Evolutionary conservation across 179 eudicot species (phyloP), one percentile per base, ranked within the genome.

Genomic region (Silene vulgaris): DNA sequence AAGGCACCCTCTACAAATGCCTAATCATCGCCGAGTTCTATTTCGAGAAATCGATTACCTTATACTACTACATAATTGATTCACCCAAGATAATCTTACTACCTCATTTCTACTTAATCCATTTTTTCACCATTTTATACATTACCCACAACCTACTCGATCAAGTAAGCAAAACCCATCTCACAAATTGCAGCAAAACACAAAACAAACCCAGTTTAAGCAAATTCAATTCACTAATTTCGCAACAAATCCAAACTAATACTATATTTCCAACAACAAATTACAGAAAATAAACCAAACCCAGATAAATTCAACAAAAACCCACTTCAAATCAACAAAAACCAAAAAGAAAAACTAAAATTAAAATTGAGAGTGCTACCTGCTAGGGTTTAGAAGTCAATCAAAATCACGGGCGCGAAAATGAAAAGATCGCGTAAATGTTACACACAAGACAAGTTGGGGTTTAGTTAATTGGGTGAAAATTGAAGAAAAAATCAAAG

Each of bases 301-400:
- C 66, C 75, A 72, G 17, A 52, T 26, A 28, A 74, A 74, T 65
- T 65, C 45, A 50, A 75, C 65, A 52, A 45, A 65, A 48, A 7
- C 73, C 32, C 64, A 76, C 29, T 35, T 2, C 57, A 76, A 71
- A 23, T 26, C 57, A 50, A 3, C 63, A 17, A 14, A 28, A 65
- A 17, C 20, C 63, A 30, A 60, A 60, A 20, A 9, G 5, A 26
- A 11, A 23, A 52, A 71, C n/a, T 8, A 21, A 8, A 74, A 19
- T 13, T n/a, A 32, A 40, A 13, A 28, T 23, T 28, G 14, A 6
- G 26, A 45, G 48, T 74, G 1, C 17, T 65, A 75, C 72, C 65
- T 76, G 57, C 74, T 68, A 69, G 78, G 74, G 78, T 76, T 76
- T 76, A 68, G 16, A 29, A 3, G 59, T n/a, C 74, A 70, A 76